phyloP scores from a whole-genome alignment of 768 basidiomycete genomes.

The Pleurotus cornucopiae region DNA sequence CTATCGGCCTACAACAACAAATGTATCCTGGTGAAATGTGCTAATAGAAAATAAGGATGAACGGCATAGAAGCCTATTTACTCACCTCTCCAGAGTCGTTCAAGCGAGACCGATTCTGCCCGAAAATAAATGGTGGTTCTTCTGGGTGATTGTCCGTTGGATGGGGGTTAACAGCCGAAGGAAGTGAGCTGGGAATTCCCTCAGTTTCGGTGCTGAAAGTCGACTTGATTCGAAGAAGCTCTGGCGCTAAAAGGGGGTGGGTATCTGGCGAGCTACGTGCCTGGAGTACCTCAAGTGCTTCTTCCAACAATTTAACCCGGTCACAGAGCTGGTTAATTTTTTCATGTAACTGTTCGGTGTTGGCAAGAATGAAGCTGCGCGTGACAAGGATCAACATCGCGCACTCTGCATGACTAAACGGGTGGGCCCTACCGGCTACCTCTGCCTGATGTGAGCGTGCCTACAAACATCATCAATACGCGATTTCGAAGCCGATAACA shows the following conservation, averaged over 20 bases:
- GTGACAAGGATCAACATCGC: conserved; percentile 10
- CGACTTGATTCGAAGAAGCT: conserved; percentile 59
- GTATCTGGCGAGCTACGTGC: conserved; percentile 30
- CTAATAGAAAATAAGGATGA: not conserved
- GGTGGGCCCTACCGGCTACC: conserved; percentile 49
- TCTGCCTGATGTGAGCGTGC: conserved; percentile 57
- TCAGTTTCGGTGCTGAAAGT: conserved; percentile 48
- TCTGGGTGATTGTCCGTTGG: not conserved
- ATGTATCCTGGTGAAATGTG: not conserved
- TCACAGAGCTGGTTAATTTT: conserved; percentile 59
- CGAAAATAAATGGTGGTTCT: not conserved
- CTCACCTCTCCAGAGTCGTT: not conserved
- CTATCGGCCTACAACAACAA: not conserved
- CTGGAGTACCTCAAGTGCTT: conserved; percentile 47
- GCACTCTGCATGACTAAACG: not conserved
- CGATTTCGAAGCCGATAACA: not conserved
- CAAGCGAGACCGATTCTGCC: not conserved
- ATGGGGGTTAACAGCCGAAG: not conserved
- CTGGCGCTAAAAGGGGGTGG: conserved; percentile 57
- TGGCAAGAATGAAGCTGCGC: conserved; percentile 60
- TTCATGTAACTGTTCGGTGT: conserved; percentile 62
- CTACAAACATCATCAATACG: conserved; percentile 22
- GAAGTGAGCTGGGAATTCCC: not conserved
- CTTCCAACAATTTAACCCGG: conserved; percentile 62
- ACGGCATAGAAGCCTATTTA: not conserved